A percentile compares a stretch with the other conserved stretches of the same genome.
These are phyloP conservation scores for Dentipellis sp. DNA, from an alignment of 768 basidiomycete genomes.

Conservation along the genomic window DNA sequence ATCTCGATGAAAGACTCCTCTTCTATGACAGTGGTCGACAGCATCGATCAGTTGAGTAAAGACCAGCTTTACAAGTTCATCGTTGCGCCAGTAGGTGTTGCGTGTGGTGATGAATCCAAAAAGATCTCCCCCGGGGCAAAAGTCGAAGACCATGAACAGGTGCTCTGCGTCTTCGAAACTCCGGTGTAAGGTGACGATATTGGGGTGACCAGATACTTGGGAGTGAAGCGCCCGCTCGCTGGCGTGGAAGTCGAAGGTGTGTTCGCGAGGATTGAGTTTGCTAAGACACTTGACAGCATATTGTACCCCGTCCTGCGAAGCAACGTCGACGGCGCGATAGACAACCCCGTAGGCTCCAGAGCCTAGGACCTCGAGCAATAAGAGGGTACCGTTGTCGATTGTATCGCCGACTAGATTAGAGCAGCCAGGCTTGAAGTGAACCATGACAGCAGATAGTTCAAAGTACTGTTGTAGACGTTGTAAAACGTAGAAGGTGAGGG, in stretches of 20 bases:
- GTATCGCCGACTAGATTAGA: not conserved
- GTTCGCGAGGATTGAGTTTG: not conserved
- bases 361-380: not conserved
- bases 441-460: not conserved
- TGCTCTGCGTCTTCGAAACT: constrained; percentile 1
- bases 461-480: not conserved
- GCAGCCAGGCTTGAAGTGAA: not conserved
- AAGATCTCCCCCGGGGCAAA: constrained; percentile 28
- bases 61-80: constrained; percentile 32
- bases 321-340: not conserved
- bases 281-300: not conserved
- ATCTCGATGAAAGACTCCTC: constrained; percentile 42
- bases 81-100: constrained; percentile 29
- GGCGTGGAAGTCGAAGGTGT: not conserved
- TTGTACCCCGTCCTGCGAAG: not conserved
- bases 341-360: constrained; percentile 2
- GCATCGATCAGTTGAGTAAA: constrained; percentile 43
- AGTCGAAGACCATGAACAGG: constrained; percentile 20
- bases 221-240: constrained; percentile 6
- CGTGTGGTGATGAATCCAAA: constrained; percentile 29
- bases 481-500: not conserved
- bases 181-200: constrained; percentile 7
- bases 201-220: constrained; percentile 1
- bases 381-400: not conserved
- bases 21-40: constrained; percentile 34